Percentiles rank a stretch among this genome's conserved stretches.
phyloP scores from a whole-genome alignment of 2,329 filamentous ascomycete genomes.

The Fusarium algeriense region DNA sequence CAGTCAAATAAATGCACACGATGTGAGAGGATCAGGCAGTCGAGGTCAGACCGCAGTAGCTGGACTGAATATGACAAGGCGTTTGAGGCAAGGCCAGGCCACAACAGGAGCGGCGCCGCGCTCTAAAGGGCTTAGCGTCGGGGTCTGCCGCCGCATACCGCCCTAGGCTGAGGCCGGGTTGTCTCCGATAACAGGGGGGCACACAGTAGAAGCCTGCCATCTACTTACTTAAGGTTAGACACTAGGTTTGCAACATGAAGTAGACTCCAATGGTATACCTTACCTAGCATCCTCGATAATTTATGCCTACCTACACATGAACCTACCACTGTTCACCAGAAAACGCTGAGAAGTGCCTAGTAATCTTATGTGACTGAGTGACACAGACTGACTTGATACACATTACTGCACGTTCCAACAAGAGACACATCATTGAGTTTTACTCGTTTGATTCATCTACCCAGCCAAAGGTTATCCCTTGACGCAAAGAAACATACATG shows the following conservation, averaged over 20 bases:
- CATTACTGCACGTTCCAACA: background rate
- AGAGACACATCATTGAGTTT: background rate
- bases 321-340: no score
- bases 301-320: no score
- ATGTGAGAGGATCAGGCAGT: constrained; percentile 46
- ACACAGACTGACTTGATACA: background rate
- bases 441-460: background rate
- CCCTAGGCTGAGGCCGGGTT: constrained; percentile 32
- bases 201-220: constrained; percentile 4
- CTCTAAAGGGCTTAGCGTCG: constrained; percentile 36
- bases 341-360: no score
- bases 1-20: constrained; percentile 27
- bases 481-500: constrained; percentile 20
- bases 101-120: constrained; percentile 32
- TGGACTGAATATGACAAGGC: constrained; percentile 37
- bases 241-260: no score
- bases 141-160: constrained; percentile 44
- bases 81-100: constrained; percentile 45
- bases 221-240: background rate
- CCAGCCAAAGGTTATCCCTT: background rate
- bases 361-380: background rate
- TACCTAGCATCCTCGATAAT: no score
- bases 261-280: no score
- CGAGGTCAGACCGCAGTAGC: constrained; percentile 47
- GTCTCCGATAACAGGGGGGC: constrained; percentile 23